These are phyloP conservation scores for Gracilaria gracilis DNA, from an alignment of 23 red algal species.

Conservation along the genomic window DNA sequence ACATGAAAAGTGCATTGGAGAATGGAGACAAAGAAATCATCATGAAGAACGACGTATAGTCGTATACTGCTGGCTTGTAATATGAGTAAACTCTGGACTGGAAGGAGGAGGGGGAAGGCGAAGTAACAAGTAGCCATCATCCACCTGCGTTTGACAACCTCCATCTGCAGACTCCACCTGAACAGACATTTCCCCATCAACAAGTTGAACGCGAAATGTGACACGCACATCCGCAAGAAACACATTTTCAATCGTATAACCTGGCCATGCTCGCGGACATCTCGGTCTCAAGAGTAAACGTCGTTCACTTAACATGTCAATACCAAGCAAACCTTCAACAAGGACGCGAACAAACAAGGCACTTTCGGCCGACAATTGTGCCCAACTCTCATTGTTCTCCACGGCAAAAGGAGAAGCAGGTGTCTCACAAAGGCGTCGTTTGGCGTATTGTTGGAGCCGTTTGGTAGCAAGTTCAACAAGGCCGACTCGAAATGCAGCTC, in stretches of 20 bases:
- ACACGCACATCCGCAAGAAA: constrained; percentile 21
- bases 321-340: constrained; percentile 62
- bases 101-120: neutral
- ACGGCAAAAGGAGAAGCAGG: constrained; percentile 44
- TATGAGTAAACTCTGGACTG: constrained; percentile 7
- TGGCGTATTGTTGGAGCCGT: constrained; percentile 15
- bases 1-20: neutral
- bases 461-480: constrained; percentile 53
- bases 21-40: neutral
- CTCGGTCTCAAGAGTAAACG: constrained; percentile 13
- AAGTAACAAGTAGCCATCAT: neutral
- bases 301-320: constrained; percentile 25
- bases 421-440: neutral
- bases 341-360: constrained; percentile 59
- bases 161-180: constrained; percentile 6
- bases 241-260: constrained; percentile 19
- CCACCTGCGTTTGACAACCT: neutral
- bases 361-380: constrained; percentile 72
- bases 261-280: constrained; percentile 29
- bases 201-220: constrained; percentile 16
- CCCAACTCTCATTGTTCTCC: constrained; percentile 65
- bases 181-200: neutral
- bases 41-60: neutral
- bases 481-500: constrained; percentile 40
- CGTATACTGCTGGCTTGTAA: constrained; percentile 7